A percentile compares a stretch with the other conserved stretches of the same genome.
Evolutionary conservation across 805 yeast species (phyloP).

Genomic region (Ogataea allantospora): DNA sequence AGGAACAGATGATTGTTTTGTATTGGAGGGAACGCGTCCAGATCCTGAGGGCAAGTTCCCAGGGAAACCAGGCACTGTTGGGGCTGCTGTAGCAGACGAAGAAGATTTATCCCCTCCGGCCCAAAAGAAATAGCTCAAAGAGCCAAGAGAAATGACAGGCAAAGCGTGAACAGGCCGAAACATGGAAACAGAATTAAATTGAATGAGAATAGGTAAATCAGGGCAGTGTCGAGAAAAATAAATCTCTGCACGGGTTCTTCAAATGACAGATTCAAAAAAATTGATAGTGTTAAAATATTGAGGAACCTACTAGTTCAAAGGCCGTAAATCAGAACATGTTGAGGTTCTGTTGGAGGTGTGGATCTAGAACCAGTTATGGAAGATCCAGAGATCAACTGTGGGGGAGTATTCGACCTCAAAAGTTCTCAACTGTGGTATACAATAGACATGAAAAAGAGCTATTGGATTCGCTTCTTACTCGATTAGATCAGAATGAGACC

Average conservation of each 20-base stretch:
- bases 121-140: constrained; percentile 30
- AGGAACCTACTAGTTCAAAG: too few relatives aligned
- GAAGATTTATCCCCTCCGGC: constrained; percentile 24
- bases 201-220: constrained; percentile 1
- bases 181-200: not conserved
- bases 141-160: constrained; percentile 25
- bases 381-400: not conserved
- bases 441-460: constrained; percentile 3
- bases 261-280: constrained; percentile 3
- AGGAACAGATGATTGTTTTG: constrained; percentile 4
- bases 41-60: constrained; percentile 12
- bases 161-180: constrained; percentile 18
- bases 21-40: constrained; percentile 6
- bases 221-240: constrained; percentile 6
- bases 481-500: not conserved
- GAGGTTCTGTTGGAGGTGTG: not conserved
- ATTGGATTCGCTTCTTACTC: constrained; percentile 1
- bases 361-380: not conserved
- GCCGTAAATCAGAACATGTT: not conserved
- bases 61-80: constrained; percentile 20
- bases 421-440: constrained; percentile 3
- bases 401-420: not conserved
- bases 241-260: not conserved
- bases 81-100: constrained; percentile 15
- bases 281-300: too few relatives aligned